Evolutionary conservation across 208 protist genomes (phyloP).

Genomic region (Leishmania amazonensis): DNA sequence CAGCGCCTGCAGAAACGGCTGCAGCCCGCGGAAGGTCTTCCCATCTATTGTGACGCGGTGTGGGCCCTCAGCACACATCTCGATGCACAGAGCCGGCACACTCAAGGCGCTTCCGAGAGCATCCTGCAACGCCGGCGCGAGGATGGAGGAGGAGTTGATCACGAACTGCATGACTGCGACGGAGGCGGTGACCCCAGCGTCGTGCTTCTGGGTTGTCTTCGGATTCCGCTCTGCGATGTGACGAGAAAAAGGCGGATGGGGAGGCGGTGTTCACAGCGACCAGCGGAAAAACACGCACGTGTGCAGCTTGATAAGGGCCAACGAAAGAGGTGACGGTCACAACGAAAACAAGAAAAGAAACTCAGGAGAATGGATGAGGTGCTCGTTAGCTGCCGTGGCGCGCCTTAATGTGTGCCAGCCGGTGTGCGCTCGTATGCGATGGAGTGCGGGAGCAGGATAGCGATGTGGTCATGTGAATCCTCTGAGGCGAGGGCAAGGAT

Average conservation of each 20-base stretch:
- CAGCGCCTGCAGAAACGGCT: conserved; percentile 38
- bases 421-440: not conserved
- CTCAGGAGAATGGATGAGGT: not conserved
- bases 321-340: not conserved
- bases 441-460: not conserved
- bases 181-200: not conserved
- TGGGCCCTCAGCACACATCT: conserved; percentile 22
- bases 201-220: not conserved
- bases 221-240: not conserved
- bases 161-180: conserved; percentile 28
- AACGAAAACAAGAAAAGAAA: not conserved
- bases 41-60: conserved; percentile 32
- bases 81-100: conserved; percentile 13
- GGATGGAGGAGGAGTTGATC: conserved; percentile 28
- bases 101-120: conserved; percentile 29
- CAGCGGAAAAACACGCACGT: not conserved
- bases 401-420: not conserved
- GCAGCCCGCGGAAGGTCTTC: conserved; percentile 31
- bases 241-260: not conserved
- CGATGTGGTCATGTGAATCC: not conserved
- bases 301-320: not conserved
- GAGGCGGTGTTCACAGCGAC: no score
- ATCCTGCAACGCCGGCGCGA: conserved; percentile 36
- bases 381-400: not conserved
- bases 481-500: not conserved